phyloP scores from a whole-genome alignment of 2,329 filamentous ascomycete genomes.

The Bipolaris oryzae region DNA sequence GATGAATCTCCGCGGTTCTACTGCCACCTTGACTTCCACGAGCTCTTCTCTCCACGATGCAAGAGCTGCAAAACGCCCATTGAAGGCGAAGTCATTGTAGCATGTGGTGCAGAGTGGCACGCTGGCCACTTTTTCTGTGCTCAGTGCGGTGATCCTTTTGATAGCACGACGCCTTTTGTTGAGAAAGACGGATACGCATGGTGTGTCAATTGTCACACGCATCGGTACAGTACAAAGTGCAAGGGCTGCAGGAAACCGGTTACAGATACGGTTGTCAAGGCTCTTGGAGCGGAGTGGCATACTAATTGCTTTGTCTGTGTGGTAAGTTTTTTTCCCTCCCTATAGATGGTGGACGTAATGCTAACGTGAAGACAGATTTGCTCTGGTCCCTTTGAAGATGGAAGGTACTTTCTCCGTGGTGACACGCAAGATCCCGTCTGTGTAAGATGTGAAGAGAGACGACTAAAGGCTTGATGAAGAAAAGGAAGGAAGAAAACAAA shows the following conservation, averaged over 20 bases:
- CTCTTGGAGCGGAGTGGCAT: slow-evolving; percentile 92
- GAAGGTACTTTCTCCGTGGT: slow-evolving; percentile 66
- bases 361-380: slow-evolving; percentile 57
- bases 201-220: slow-evolving; percentile 92
- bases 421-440: slow-evolving; percentile 65
- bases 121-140: slow-evolving; percentile 98
- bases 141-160: slow-evolving; percentile 87
- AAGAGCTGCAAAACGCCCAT: slow-evolving; percentile 97
- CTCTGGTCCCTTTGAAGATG: slow-evolving; percentile 64
- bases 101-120: slow-evolving; percentile 95
- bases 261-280: slow-evolving; percentile 86
- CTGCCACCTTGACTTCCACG: slow-evolving; percentile 98
- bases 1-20: slow-evolving; percentile 80
- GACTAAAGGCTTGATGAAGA: slow-evolving; percentile 61
- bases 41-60: slow-evolving; percentile 88
- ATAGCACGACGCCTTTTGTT: slow-evolving; percentile 75
- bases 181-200: slow-evolving; percentile 98
- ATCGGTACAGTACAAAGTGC: slow-evolving; percentile 88
- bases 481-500: neutral
- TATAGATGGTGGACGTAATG: neutral
- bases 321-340: slow-evolving; percentile 43
- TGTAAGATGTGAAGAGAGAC: slow-evolving; percentile 65
- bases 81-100: slow-evolving; percentile 90
- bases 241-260: slow-evolving; percentile 82
- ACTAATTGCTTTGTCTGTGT: slow-evolving; percentile 85